Percentiles rank a stretch among this genome's conserved stretches.
Evolutionary conservation across 176 grass and related monocot genomes (phyloP).

Genomic region (Hyparrhenia diplandra): DNA sequence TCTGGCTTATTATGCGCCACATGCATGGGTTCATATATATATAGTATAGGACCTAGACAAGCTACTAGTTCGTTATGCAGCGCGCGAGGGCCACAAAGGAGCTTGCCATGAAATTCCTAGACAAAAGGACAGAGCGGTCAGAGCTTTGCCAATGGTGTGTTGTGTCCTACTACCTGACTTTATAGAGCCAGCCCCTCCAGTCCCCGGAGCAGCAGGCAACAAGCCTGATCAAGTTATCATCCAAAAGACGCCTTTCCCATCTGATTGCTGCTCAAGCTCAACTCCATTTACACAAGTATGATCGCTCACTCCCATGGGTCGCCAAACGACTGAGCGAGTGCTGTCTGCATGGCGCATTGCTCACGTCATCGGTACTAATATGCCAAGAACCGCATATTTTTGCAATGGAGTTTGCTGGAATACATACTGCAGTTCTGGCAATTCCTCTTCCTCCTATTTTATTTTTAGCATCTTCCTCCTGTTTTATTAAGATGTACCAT

Average conservation of each 20-base stretch:
- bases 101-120: conserved; percentile 60
- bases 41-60: neutral
- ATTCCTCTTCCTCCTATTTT: neutral
- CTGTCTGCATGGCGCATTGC: conserved; percentile 4
- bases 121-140: conserved; percentile 66
- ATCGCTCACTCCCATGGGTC: neutral
- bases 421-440: neutral
- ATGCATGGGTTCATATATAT: neutral
- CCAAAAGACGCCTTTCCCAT: conserved; percentile 35
- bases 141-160: conserved; percentile 21
- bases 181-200: conserved; percentile 28
- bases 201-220: conserved; percentile 34
- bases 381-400: neutral
- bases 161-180: conserved; percentile 14
- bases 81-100: neutral
- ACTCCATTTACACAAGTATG: conserved; percentile 1
- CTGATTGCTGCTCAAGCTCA: neutral
- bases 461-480: too few species aligned
- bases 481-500: too few species aligned
- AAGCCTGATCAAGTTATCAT: conserved; percentile 29
- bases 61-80: conserved; percentile 6
- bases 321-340: neutral
- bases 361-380: neutral
- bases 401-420: neutral
- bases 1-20: too few species aligned